Conservation (phyloP, 176 grass and related monocot genomes). For the Oryza brachyantha region DNA sequence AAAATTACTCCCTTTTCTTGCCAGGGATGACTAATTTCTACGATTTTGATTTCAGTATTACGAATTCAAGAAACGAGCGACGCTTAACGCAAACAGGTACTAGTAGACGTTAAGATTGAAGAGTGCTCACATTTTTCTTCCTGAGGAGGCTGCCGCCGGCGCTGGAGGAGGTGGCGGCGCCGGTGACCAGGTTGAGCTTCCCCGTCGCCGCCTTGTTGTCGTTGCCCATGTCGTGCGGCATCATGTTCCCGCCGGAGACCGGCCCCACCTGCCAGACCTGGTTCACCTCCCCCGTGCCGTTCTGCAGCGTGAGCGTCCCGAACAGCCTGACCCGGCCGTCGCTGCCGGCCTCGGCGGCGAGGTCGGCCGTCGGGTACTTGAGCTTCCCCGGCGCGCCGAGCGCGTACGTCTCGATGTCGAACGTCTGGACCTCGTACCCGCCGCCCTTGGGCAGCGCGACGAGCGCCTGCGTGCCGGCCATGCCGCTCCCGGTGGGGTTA, state of each 20-base stretch:
- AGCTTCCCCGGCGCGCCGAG: neutral
- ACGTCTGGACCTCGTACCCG: conserved; percentile 55
- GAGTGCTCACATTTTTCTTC: conserved; percentile 66
- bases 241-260: conserved; percentile 1
- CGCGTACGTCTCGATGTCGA: neutral
- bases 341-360: conserved; percentile 44
- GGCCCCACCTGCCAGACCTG: conserved; percentile 72
- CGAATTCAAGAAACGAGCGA: neutral
- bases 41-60: neutral
- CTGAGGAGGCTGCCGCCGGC: conserved; percentile 20
- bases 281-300: conserved; percentile 42
- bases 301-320: conserved; percentile 48
- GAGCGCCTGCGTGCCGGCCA: conserved; percentile 59
- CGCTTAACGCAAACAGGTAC: neutral
- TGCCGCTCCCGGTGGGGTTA: conserved; percentile 44
- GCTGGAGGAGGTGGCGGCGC: conserved; percentile 26
- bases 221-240: neutral
- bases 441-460: conserved; percentile 40
- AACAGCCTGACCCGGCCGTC: conserved; percentile 56
- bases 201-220: conserved; percentile 47
- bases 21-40: neutral
- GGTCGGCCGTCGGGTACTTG: conserved; percentile 30
- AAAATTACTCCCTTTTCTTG: neutral
- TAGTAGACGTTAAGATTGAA: neutral
- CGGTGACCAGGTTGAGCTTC: conserved; percentile 60